phyloP scores from a whole-genome alignment of 805 yeast genomes.

The Ogataea neopini region DNA sequence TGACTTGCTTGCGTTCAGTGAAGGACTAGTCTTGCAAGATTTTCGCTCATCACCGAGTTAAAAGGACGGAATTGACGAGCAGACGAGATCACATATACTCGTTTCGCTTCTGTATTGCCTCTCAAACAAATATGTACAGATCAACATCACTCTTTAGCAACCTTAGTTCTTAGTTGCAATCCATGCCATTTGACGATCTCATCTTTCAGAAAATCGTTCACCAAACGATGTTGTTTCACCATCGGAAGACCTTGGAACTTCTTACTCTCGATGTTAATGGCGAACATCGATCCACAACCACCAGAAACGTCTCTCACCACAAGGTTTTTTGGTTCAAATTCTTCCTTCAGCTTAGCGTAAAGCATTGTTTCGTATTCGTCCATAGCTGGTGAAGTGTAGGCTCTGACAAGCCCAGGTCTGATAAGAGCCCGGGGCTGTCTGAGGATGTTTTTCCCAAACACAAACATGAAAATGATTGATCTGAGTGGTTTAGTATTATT shows the following conservation, averaged over 20 bases:
- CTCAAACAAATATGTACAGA: no score
- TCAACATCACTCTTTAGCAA: constrained; percentile 35
- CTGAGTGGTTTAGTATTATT: background rate
- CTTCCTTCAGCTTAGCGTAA: constrained; percentile 51
- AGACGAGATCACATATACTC: no score
- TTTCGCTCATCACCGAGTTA: no score
- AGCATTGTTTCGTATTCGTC: constrained; percentile 68
- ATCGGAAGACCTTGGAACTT: constrained; percentile 78
- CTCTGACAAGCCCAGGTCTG: background rate
- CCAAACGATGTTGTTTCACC: constrained; percentile 90
- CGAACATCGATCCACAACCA: constrained; percentile 98
- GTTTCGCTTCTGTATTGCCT: no score
- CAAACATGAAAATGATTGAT: background rate
- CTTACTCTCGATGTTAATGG: constrained; percentile 71
- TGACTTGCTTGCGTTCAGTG: no score
- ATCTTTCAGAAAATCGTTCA: constrained; percentile 75
- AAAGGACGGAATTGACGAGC: no score
- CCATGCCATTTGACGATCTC: constrained; percentile 96
- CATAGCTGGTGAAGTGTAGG: constrained; percentile 29
- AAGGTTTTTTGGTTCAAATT: constrained; percentile 61
- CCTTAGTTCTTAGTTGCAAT: constrained; percentile 76
- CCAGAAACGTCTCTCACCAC: constrained; percentile 84
- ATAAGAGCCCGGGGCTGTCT: background rate
- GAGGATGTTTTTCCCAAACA: background rate
- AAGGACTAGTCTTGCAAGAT: no score